Base-by-base conservation (phyloP, 2,329 filamentous ascomycete species). In the Botrytis fabae region DNA sequence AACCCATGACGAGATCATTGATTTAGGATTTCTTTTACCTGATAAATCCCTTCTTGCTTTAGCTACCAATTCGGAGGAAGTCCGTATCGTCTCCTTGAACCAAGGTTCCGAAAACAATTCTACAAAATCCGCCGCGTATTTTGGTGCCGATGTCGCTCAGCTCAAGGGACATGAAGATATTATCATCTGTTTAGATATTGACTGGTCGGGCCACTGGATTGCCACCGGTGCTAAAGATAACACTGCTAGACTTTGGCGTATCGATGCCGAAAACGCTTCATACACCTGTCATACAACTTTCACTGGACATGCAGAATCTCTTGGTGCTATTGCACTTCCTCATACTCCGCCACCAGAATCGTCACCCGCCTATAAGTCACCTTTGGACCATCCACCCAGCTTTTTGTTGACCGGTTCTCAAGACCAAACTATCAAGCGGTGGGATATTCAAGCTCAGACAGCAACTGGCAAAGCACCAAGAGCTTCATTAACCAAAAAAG, bases 221-320 rank as follows among this genome's bases (percentile, higher is more conserved):
- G 95, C 92, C 20, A 98, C 96, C 1, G 96, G 95, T 70, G 93
- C 96, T 35, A 99, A 99, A 83, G 96, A 99, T 81, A 99, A 98
- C 80, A 96, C 93, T 4, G 96, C 95, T 28, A 91, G 93, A 76
- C 84, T 99, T 51, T 99, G 96, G 96, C 88, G 92, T 70, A 85
- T 99, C 40, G 95, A 98, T 80, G 89, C 91, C 0, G 86, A 86
- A 32, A 92, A 90, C 74, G 87, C 90, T 73, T 92, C 92, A 0
- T 98, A 91, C 80, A 88, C 85, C n/a, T 97, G 93, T 81, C 91
- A 92, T 82, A 91, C 92, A 18, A 90, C 90, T 4, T 94, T 98
- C 76, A 93, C 93, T 0, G 96, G 97, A 18, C 96, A 99, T 80
- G 94, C 96, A 6, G 95, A 98, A 83, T 98, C 95, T 4, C 85